A percentile compares a stretch with the other conserved stretches of the same genome.
These are phyloP conservation scores for Suillus plorans DNA, from an alignment of 768 basidiomycete genomes.

Conservation along the genomic window DNA sequence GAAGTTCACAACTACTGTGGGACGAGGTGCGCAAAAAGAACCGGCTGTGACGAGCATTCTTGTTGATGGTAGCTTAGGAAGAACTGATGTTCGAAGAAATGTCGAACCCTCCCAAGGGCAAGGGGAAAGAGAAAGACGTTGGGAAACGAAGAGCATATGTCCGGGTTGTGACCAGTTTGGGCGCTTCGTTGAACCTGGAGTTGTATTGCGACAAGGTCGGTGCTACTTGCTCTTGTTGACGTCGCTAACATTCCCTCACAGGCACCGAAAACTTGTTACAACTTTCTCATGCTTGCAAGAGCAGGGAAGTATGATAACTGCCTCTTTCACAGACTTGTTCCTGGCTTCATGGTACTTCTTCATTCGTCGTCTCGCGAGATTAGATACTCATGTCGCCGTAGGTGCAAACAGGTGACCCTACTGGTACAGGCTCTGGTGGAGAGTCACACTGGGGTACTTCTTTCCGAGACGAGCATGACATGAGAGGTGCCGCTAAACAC, in stretches of 20 bases:
- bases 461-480: slow-evolving; percentile 91
- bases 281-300: slow-evolving; percentile 92
- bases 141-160: slow-evolving; percentile 92
- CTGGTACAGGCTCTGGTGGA: slow-evolving; percentile 92
- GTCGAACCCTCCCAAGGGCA: slow-evolving; percentile 73
- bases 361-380: slow-evolving; percentile 6
- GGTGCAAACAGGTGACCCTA: slow-evolving; percentile 99
- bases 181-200: slow-evolving; percentile 84
- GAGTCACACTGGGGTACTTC: slow-evolving; percentile 93
- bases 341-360: slow-evolving; percentile 82
- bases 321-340: slow-evolving; percentile 90
- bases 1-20: slow-evolving; percentile 80
- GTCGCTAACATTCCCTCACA: slow-evolving; percentile 28
- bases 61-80: slow-evolving; percentile 48
- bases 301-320: slow-evolving; percentile 88
- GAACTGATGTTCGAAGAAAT: slow-evolving; percentile 98
- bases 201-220: slow-evolving; percentile 84
- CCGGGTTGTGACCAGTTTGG: slow-evolving; percentile 90
- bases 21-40: slow-evolving; percentile 62
- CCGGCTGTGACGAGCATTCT: background rate
- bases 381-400: slow-evolving; percentile 28
- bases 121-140: slow-evolving; percentile 91
- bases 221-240: background rate
- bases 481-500: slow-evolving; percentile 86
- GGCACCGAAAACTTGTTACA: slow-evolving; percentile 99